phyloP scores from a whole-genome alignment of 306 rosid genomes.

The Bauhinia variegata region DNA sequence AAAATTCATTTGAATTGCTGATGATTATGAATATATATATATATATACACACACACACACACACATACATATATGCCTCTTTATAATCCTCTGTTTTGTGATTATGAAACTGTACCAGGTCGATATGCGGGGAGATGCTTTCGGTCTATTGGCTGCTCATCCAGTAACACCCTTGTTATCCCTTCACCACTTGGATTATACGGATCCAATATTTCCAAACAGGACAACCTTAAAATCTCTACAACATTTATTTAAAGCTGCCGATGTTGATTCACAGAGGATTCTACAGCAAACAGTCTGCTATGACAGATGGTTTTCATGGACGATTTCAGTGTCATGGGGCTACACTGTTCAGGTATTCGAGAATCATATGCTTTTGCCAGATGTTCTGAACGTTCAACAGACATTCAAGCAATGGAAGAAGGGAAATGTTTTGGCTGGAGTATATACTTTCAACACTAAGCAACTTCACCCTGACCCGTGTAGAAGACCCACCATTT shows the following conservation, averaged over 20 bases:
- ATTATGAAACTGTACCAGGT: slow-evolving; percentile 47
- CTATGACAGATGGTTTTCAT: slow-evolving; percentile 74
- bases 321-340: slow-evolving; percentile 92
- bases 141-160: slow-evolving; percentile 85
- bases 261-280: slow-evolving; percentile 66
- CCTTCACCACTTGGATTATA: slow-evolving; percentile 68
- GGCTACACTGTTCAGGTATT: slow-evolving; percentile 85
- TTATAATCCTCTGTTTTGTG: slow-evolving; percentile 7
- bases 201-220: slow-evolving; percentile 78
- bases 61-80: neutral
- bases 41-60: no score
- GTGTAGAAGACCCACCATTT: slow-evolving; percentile 66
- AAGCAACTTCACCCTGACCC: slow-evolving; percentile 51
- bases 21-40: neutral
- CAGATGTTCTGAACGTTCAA: slow-evolving; percentile 58
- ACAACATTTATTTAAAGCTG: slow-evolving; percentile 61
- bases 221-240: slow-evolving; percentile 63
- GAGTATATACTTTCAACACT: slow-evolving; percentile 59
- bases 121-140: slow-evolving; percentile 68
- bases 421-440: slow-evolving; percentile 44
- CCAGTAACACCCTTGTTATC: slow-evolving; percentile 77
- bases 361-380: slow-evolving; percentile 48
- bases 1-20: slow-evolving; percentile 2
- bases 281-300: slow-evolving; percentile 78
- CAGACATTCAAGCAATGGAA: slow-evolving; percentile 78